Percentiles rank a stretch among this genome's conserved stretches.
Evolutionary conservation across 805 yeast genomes (phyloP).

Genomic region (Spathaspora passalidarum): DNA sequence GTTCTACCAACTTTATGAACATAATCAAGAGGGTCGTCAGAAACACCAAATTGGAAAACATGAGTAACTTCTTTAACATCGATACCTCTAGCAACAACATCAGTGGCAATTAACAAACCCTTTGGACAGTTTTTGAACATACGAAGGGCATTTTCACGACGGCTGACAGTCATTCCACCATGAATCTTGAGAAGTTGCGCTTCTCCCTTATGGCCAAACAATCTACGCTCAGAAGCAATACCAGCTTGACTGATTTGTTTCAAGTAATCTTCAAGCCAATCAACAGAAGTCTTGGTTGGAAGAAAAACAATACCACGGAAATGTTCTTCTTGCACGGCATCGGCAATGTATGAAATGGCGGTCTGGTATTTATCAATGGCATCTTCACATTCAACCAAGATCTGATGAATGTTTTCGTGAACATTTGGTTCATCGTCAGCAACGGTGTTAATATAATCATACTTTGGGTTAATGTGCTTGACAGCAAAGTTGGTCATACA

Average conservation of each 20-base stretch:
- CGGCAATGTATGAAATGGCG: conserved; percentile 49
- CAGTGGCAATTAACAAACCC: conserved; percentile 77
- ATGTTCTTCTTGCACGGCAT: conserved; percentile 31
- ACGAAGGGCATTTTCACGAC: conserved; percentile 59
- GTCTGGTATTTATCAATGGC: conserved; percentile 60
- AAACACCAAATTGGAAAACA: conserved; percentile 81
- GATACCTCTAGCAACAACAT: conserved; percentile 96
- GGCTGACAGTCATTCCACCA: conserved; percentile 70
- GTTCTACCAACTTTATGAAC: conserved; percentile 95
- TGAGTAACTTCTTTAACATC: conserved; percentile 87
- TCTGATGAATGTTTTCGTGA: conserved; percentile 75
- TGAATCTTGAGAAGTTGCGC: conserved; percentile 46
- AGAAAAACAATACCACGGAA: conserved; percentile 83
- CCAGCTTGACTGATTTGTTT: background rate
- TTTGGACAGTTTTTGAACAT: conserved; percentile 44
- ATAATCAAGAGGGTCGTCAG: conserved; percentile 71
- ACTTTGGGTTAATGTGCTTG: conserved; percentile 50
- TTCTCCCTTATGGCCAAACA: conserved; percentile 14
- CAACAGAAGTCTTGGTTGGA: conserved; percentile 72
- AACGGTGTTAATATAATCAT: conserved; percentile 69
- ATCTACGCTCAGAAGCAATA: conserved; percentile 13
- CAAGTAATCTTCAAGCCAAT: conserved; percentile 35
- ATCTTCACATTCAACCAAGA: conserved; percentile 50
- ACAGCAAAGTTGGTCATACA: conserved; percentile 66
- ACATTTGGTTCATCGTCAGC: conserved; percentile 67